Conservation (phyloP, 352 stramenopile species). For the Globisporangium cederbergense region DNA sequence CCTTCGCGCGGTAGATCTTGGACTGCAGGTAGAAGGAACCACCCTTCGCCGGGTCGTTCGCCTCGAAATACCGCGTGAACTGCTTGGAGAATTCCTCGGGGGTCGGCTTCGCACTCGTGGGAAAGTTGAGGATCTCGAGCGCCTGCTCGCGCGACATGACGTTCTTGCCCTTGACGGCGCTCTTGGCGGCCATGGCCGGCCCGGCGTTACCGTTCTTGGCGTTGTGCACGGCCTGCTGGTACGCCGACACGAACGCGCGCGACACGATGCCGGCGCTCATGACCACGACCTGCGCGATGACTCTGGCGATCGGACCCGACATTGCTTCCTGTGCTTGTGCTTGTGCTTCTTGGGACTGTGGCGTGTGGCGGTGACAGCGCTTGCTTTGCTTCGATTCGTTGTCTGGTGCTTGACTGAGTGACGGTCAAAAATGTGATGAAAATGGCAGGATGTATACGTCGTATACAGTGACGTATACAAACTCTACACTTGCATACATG, state of each 20-base stretch:
- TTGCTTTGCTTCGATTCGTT: conserved; percentile 4
- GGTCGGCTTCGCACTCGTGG: conserved; percentile 39
- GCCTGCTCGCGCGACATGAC: conserved; percentile 72
- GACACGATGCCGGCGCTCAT: conserved; percentile 81
- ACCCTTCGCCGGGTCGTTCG: conserved; percentile 87
- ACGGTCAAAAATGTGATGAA: background rate
- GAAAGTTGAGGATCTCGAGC: conserved; percentile 83
- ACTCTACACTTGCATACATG: too few species aligned
- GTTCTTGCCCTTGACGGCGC: conserved; percentile 62
- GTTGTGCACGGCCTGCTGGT: conserved; percentile 87
- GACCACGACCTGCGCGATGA: conserved; percentile 83
- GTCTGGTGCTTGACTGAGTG: too few species aligned
- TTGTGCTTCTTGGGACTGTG: conserved; percentile 14
- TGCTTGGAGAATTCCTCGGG: conserved; percentile 77
- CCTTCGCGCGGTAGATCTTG: conserved; percentile 90
- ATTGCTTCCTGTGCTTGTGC: conserved; percentile 25
- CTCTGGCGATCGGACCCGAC: conserved; percentile 76
- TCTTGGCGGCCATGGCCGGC: conserved; percentile 60
- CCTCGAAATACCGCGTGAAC: conserved; percentile 86
- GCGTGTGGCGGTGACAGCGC: background rate
- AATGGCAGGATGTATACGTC: background rate
- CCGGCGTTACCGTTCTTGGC: conserved; percentile 62
- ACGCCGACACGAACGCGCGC: conserved; percentile 85
- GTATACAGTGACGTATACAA: background rate
- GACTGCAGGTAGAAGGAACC: conserved; percentile 92